A percentile compares a stretch with the other conserved stretches of the same genome.
phyloP scores from a whole-genome alignment of 1,284 basidiomycete species.

The Taiwanofungus camphoratus region DNA sequence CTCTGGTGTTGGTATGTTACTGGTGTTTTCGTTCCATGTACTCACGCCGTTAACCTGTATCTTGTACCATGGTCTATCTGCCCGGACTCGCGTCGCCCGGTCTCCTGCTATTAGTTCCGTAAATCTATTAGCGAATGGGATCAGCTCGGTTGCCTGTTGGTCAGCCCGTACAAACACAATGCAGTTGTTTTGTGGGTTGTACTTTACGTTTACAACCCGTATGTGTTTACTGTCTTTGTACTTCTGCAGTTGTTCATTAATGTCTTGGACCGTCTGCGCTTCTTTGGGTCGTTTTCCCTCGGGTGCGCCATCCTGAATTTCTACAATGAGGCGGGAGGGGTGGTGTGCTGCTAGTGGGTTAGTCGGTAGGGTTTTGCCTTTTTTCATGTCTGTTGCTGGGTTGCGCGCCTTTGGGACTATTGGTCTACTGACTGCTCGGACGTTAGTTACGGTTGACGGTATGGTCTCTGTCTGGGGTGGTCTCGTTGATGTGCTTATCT shows the following conservation, averaged over 20 bases:
- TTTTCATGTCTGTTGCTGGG: too few species aligned
- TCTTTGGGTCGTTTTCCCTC: not conserved
- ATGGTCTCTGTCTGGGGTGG: too few species aligned
- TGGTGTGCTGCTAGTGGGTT: conserved; percentile 4
- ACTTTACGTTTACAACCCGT: conserved; percentile 3
- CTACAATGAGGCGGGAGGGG: conserved; percentile 1
- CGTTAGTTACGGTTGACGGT: too few species aligned
- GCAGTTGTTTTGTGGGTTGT: conserved; percentile 4
- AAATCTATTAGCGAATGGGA: not conserved
- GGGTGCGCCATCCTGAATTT: not conserved
- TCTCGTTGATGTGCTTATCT: too few species aligned
- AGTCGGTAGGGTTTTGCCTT: too few species aligned
- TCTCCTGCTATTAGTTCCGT: not conserved
- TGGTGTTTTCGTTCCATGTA: conserved; percentile 1
- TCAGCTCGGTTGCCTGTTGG: not conserved
- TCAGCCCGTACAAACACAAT: conserved; percentile 1
- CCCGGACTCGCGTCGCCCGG: not conserved
- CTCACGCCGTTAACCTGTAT: conserved; percentile 3
- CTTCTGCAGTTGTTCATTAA: conserved; percentile 1
- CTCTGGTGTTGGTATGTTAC: not conserved
- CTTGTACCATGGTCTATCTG: conserved; percentile 3
- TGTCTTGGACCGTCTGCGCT: not conserved
- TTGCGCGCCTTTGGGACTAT: too few species aligned
- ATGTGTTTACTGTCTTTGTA: conserved; percentile 1
- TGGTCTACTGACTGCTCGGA: too few species aligned